A percentile compares a stretch with the other conserved stretches of the same genome.
phyloP scores from a whole-genome alignment of 768 basidiomycete genomes.

The Suillus occidentalis region DNA sequence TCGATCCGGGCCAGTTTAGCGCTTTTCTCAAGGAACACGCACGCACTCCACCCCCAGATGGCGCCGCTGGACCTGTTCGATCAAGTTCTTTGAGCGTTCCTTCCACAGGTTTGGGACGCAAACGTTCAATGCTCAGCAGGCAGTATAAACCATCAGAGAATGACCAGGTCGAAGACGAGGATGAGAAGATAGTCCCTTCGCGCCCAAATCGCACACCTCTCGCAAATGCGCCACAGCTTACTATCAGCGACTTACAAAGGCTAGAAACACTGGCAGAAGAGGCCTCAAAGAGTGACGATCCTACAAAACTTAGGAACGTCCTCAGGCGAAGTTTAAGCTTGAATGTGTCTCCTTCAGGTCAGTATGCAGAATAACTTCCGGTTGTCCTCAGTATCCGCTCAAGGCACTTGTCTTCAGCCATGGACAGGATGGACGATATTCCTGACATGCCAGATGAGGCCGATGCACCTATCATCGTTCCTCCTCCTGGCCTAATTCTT shows the following conservation, averaged over 20 bases:
- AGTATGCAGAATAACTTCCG: constrained; percentile 33
- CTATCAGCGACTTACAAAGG: constrained; percentile 91
- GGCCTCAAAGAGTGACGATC: constrained; percentile 79
- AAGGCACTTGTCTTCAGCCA: constrained; percentile 41
- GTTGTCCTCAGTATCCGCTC: constrained; percentile 19
- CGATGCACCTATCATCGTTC: constrained; percentile 84
- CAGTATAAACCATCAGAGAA: constrained; percentile 85
- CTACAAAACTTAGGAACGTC: constrained; percentile 73
- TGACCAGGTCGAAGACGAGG: constrained; percentile 73
- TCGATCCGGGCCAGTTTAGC: constrained; percentile 94
- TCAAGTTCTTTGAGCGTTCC: constrained; percentile 43
- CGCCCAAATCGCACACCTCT: constrained; percentile 68
- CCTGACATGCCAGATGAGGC: constrained; percentile 74
- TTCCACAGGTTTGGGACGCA: constrained; percentile 65
- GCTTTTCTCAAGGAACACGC: constrained; percentile 95
- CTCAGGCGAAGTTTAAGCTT: constrained; percentile 86
- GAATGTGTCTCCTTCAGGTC: constrained; percentile 83
- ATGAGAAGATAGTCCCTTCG: constrained; percentile 68
- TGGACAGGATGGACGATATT: constrained; percentile 68
- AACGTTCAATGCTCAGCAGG: constrained; percentile 90
- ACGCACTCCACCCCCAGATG: constrained; percentile 55
- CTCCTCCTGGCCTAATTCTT: constrained; percentile 85
- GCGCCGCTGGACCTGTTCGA: constrained; percentile 37
- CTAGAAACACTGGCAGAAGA: constrained; percentile 93
- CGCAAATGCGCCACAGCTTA: constrained; percentile 79